Base-by-base conservation (phyloP, 306 rosid species). In the Ziziphus jujuba region DNA sequence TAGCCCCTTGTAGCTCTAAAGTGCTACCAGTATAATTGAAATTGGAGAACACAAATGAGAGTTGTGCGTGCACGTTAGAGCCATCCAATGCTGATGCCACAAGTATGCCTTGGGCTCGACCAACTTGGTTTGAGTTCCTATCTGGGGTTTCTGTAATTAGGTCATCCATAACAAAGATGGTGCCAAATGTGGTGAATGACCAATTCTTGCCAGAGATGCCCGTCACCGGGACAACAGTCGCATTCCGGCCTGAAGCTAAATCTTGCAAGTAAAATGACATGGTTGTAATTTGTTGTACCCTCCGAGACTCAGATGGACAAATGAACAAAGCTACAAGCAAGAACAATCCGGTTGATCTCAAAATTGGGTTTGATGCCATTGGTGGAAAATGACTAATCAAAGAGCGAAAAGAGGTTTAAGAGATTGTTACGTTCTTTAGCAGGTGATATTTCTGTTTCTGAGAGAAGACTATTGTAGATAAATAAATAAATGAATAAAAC, bases 1-100 rank as follows among this genome's bases (percentile, higher is more conserved):
- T 80, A 17, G 55, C 17, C 19, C 77, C 77, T 56, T 72, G 71
- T 12, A 72, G 21, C 56, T 72, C 59, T 5, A 72, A 7, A 38
- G 59, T 45, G 52, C 77, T 72, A 44, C 65, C 65, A 17, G 33
- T 64, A 43, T 67, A 67, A 10, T 56, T 63, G n/a, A 10, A 15
- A 28, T 28, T 67, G 47, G n/a, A 16, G 28, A 67, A 67, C 10
- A 49, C 53, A 22, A 67, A 7, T 34, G 72, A 69, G 65, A 69
- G 0, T 12, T 54, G 12, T 2, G 58, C 57, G 1, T 69, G 66
- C 23, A 69, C 35, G 7, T 69, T 21, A 50, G 48, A 12, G 22
- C 73, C 73, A 8, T 43, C 15, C 17, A 69, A 40, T 20, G 73
- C 20, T 0, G 73, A 57, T 22, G 47, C 65, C 66, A 45, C 51